A percentile compares a stretch with the other conserved stretches of the same genome.
Conservation (phyloP, 164 flowering plant species). For the Vitis rotundifolia region DNA sequence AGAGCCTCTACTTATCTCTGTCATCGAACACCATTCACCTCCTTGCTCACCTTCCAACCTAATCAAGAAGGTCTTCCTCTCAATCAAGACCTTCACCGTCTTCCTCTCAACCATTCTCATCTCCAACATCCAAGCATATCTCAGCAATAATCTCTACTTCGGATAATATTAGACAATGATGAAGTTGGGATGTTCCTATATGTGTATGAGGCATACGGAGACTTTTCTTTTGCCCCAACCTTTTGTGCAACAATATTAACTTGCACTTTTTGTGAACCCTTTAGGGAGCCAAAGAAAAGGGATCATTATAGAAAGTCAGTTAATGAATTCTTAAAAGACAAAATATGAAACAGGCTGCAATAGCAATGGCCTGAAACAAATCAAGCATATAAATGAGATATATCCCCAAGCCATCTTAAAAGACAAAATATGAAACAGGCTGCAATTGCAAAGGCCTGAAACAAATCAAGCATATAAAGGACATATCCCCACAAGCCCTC, state of each 20-base stretch:
- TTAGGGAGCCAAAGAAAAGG: background rate
- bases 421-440: conserved; percentile 52
- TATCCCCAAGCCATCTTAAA: background rate
- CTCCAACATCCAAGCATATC: no score
- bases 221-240: conserved; percentile 27
- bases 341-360: conserved; percentile 73
- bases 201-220: conserved; percentile 25
- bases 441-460: conserved; percentile 93
- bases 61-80: no score
- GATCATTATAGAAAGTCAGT: background rate
- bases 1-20: no score
- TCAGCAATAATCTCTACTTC: no score
- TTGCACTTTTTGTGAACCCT: conserved; percentile 28
- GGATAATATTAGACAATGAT: conserved; percentile 22
- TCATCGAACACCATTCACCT: no score
- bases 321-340: background rate
- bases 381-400: conserved; percentile 1
- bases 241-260: conserved; percentile 30
- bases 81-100: no score
- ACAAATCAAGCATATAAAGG: conserved; percentile 7
- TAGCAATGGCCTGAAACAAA: conserved; percentile 79
- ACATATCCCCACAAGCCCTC: background rate
- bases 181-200: conserved; percentile 21
- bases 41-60: no score
- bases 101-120: no score